Evolutionary conservation across 169 alveolate species (phyloP), one percentile per base, ranked within the genome.

Genomic region (Plasmodium adleri): DNA sequence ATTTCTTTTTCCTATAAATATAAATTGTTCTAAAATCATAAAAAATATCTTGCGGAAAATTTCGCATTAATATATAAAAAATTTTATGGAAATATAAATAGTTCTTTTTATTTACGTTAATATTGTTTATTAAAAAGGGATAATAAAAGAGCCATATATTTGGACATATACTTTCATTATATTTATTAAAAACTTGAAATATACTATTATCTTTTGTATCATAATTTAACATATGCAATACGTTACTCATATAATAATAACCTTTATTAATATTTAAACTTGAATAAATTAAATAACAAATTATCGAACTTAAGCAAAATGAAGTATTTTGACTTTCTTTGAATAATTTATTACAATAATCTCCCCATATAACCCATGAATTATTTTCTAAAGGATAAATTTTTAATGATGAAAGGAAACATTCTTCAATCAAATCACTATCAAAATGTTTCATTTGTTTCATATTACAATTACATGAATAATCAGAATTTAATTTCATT

Each of bases 71-170:
- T 0, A 86, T 15, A 71, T 72, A 49, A 32, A 86, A 71, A 20
- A 86, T 86, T 86, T 86, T 86, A 32, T 86, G 88, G 72, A 86
- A 86, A 54, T 86, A 86, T 26, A 86, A 26, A 72, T 72, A 56
- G 22, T 86, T 86, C 10, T 72, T 56, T 20, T 49, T 22, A 10
- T 72, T 50, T n/a, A 72, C 15, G 64, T 72, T 86, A 15, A 86
- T n/a, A 32, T 72, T 86, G 32, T 86, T 86, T 13, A 86, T n/a
- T 59, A 86, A 26, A 54, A 71, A 72, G 17, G 92, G 92, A 20
- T 71, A 49, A 60, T 86, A 86, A 64, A 86, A 86, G 50, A 86
- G 52, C 92, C 92, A 86, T 4, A 86, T 12, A 62, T 72, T 52
- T 47, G 92, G 75, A 24, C 64, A 71, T 13, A 86, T 86, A 32